phyloP scores from a whole-genome alignment of 2,329 filamentous ascomycete species.

The Ascomycota sp. region DNA sequence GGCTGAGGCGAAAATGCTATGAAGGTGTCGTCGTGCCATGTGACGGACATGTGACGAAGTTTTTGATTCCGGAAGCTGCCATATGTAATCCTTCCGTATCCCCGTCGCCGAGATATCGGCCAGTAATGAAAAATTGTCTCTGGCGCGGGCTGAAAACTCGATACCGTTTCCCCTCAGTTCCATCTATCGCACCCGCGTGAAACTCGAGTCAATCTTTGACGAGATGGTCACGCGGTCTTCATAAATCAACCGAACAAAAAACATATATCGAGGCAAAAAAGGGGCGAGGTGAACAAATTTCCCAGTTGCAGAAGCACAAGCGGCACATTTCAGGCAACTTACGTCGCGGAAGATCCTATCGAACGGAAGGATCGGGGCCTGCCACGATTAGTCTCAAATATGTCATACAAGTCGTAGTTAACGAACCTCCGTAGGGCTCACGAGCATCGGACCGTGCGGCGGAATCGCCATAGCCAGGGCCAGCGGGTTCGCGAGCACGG shows the following conservation, averaged over 20 bases:
- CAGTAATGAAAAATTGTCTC: slow-evolving; percentile 11
- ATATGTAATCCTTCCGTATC: slow-evolving; percentile 16
- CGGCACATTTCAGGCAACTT: slow-evolving; percentile 2
- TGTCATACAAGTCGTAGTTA: slow-evolving; percentile 4
- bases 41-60: slow-evolving; percentile 18
- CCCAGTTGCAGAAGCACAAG: no score
- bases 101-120: slow-evolving; percentile 17
- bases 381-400: slow-evolving; percentile 9
- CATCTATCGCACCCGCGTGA: slow-evolving; percentile 16
- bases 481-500: slow-evolving; percentile 18
- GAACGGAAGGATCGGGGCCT: slow-evolving; percentile 12
- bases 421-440: slow-evolving; percentile 23
- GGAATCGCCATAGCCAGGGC: slow-evolving; percentile 19
- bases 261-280: slow-evolving; percentile 8
- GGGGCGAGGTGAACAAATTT: slow-evolving; percentile 1
- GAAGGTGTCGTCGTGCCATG: slow-evolving; percentile 16
- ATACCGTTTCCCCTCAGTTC: slow-evolving; percentile 14
- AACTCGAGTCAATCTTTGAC: slow-evolving; percentile 15
- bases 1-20: slow-evolving; percentile 16
- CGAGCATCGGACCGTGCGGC: slow-evolving; percentile 21
- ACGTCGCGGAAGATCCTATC: slow-evolving; percentile 3
- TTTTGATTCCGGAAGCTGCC: slow-evolving; percentile 20
- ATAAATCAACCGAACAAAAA: slow-evolving; percentile 8
- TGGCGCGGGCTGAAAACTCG: slow-evolving; percentile 15
- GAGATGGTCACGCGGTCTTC: slow-evolving; percentile 8